Evolutionary conservation across 1,139 yeast species (phyloP).

Genomic region (Yamadazyma aaseri): DNA sequence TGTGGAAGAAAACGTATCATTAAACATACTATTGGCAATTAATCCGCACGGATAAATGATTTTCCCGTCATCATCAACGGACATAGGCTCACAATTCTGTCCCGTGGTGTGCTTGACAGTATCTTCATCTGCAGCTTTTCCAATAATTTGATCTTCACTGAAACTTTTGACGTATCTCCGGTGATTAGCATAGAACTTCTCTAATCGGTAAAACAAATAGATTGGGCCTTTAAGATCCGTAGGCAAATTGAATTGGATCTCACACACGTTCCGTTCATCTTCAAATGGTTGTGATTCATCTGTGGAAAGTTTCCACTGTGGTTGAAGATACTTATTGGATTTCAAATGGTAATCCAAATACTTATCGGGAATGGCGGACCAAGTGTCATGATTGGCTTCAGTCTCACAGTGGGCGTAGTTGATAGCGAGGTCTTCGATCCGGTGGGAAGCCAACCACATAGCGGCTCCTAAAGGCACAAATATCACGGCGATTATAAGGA

Average conservation of each 20-base stretch:
- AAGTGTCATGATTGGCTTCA: conserved; percentile 53
- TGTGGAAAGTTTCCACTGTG: conserved; percentile 58
- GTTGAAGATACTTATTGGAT: conserved; percentile 14
- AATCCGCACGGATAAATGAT: conserved; percentile 74
- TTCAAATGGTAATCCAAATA: conserved; percentile 57
- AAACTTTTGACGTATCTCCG: conserved; percentile 89
- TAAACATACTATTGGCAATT: conserved; percentile 73
- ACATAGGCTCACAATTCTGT: conserved; percentile 86
- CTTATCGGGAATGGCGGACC: conserved; percentile 60
- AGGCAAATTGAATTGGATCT: conserved; percentile 78
- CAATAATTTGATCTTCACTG: conserved; percentile 87
- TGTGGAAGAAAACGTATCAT: conserved; percentile 59
- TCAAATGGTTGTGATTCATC: conserved; percentile 51
- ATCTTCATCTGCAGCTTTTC: conserved; percentile 56
- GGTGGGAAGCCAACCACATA: conserved; percentile 76
- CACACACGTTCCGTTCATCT: conserved; percentile 66
- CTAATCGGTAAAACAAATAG: conserved; percentile 74
- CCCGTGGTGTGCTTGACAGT: conserved; percentile 68
- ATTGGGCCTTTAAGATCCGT: conserved; percentile 72
- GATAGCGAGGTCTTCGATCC: conserved; percentile 74
- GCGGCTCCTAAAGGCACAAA: conserved; percentile 93
- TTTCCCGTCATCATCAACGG: conserved; percentile 52
- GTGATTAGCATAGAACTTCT: conserved; percentile 88
- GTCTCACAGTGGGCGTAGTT: conserved; percentile 77
- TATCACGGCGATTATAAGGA: conserved; percentile 71